These are phyloP conservation scores for Tetracladium marchalianum DNA, from an alignment of 495 filamentous ascomycete genomes.

Conservation along the genomic window DNA sequence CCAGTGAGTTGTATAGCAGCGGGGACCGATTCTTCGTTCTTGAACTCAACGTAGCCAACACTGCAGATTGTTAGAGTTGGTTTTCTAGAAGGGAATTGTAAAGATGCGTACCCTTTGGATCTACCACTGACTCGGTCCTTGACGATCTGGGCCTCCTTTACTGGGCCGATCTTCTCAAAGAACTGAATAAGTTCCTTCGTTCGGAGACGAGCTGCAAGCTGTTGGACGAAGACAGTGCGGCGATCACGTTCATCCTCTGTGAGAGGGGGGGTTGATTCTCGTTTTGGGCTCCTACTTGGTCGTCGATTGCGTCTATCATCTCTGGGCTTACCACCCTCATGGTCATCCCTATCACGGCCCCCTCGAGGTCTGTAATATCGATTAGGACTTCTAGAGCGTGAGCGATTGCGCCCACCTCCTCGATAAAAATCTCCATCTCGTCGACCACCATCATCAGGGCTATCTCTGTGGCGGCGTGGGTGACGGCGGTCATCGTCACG, in stretches of 20 bases:
- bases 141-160: slow-evolving; percentile 98
- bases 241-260: slow-evolving; percentile 96
- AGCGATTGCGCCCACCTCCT: slow-evolving; percentile 57
- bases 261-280: slow-evolving; percentile 47
- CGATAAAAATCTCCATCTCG: slow-evolving; percentile 68
- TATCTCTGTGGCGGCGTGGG: slow-evolving; percentile 69
- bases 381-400: slow-evolving; percentile 67
- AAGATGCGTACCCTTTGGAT: slow-evolving; percentile 78
- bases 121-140: slow-evolving; percentile 94
- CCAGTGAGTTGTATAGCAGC: slow-evolving; percentile 96
- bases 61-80: slow-evolving; percentile 40
- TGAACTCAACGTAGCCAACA: slow-evolving; percentile 99
- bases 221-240: slow-evolving; percentile 96
- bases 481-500: slow-evolving; percentile 70
- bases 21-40: slow-evolving; percentile 86
- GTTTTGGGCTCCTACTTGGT: slow-evolving; percentile 40
- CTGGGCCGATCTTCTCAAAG: slow-evolving; percentile 92
- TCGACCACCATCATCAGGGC: slow-evolving; percentile 50
- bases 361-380: slow-evolving; percentile 70
- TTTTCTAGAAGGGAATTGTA: slow-evolving; percentile 1
- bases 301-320: slow-evolving; percentile 40
- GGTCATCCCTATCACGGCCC: slow-evolving; percentile 39
- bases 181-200: slow-evolving; percentile 90
- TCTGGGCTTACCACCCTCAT: slow-evolving; percentile 29
- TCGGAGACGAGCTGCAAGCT: slow-evolving; percentile 84